Conservation (phyloP, 106 monocot species). For the Amphibolis antarctica region DNA sequence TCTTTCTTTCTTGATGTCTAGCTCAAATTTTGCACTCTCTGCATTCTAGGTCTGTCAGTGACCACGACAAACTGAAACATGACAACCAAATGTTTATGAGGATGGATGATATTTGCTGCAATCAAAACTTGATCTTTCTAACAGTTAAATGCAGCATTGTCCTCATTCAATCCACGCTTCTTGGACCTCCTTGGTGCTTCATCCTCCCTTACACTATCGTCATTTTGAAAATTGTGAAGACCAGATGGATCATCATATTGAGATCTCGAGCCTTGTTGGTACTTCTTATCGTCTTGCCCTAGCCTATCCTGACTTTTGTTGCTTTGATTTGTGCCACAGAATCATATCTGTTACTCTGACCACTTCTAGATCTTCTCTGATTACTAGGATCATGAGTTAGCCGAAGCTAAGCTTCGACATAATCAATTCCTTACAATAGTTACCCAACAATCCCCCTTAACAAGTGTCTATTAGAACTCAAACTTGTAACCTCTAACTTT, state of each 20-base stretch:
- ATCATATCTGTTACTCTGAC: slow-evolving; percentile 33
- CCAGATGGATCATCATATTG: slow-evolving; percentile 25
- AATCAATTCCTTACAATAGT: too few relatives aligned
- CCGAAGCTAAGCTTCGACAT: too few relatives aligned
- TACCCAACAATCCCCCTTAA: too few relatives aligned
- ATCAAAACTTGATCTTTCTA: background rate
- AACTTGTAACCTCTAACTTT: too few relatives aligned
- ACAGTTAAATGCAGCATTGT: slow-evolving; percentile 25
- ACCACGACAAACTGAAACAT: too few relatives aligned
- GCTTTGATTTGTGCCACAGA: slow-evolving; percentile 31
- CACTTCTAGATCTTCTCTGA: slow-evolving; percentile 38
- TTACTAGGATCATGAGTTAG: too few relatives aligned
- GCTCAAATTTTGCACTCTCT: too few relatives aligned
- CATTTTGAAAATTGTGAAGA: slow-evolving; percentile 13
- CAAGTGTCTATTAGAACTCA: too few relatives aligned
- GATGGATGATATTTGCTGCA: too few relatives aligned
- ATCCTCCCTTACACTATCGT: slow-evolving; percentile 86
- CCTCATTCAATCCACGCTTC: slow-evolving; percentile 27
- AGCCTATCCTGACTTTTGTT: slow-evolving; percentile 31
- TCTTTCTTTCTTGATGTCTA: too few relatives aligned
- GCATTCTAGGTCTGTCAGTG: too few relatives aligned
- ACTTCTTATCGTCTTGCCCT: slow-evolving; percentile 15
- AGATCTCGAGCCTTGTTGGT: slow-evolving; percentile 18
- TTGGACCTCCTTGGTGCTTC: slow-evolving; percentile 78
- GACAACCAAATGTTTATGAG: too few relatives aligned